phyloP scores from a whole-genome alignment of 345 rosid genomes.

The Bruguiera parviflora region DNA sequence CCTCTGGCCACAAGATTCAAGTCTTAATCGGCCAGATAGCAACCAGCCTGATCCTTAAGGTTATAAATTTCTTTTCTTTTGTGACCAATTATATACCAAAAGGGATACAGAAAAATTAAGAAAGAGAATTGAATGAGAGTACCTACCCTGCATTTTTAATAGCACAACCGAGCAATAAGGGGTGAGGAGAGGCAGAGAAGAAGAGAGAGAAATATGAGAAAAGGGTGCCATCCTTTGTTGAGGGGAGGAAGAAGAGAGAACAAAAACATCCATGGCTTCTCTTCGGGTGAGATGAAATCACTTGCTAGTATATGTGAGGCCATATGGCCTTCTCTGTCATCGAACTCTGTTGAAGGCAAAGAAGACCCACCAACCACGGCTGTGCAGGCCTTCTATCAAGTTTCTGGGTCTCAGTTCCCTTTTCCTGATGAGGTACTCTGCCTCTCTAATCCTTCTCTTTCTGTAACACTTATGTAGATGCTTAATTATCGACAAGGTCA shows the following conservation, averaged over 20 bases:
- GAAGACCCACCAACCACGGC: slow-evolving; percentile 19
- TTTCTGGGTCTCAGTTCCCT: slow-evolving; percentile 43
- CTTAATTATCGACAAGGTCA: neutral
- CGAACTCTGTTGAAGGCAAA: slow-evolving; percentile 13
- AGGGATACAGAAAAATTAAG: neutral
- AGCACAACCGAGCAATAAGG: no score
- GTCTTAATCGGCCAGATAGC: no score
- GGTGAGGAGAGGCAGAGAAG: neutral
- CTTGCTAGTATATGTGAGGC: slow-evolving; percentile 54
- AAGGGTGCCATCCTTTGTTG: slow-evolving; percentile 36
- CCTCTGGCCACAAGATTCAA: no score
- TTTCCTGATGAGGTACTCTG: slow-evolving; percentile 40
- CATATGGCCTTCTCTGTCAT: slow-evolving; percentile 44
- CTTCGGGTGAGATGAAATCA: slow-evolving; percentile 48
- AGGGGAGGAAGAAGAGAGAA: slow-evolving; percentile 20
- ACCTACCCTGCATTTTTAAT: no score
- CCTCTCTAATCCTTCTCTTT: no score
- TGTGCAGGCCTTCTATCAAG: slow-evolving; percentile 37
- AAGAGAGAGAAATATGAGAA: slow-evolving; percentile 13
- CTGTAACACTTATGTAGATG: neutral
- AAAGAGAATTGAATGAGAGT: no score
- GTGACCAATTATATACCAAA: no score
- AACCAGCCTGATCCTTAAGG: no score
- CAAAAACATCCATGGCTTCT: slow-evolving; percentile 36
- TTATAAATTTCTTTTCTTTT: no score